Evolutionary conservation across 306 rosid genomes (phyloP).

Genomic region (Vigna angularis): DNA sequence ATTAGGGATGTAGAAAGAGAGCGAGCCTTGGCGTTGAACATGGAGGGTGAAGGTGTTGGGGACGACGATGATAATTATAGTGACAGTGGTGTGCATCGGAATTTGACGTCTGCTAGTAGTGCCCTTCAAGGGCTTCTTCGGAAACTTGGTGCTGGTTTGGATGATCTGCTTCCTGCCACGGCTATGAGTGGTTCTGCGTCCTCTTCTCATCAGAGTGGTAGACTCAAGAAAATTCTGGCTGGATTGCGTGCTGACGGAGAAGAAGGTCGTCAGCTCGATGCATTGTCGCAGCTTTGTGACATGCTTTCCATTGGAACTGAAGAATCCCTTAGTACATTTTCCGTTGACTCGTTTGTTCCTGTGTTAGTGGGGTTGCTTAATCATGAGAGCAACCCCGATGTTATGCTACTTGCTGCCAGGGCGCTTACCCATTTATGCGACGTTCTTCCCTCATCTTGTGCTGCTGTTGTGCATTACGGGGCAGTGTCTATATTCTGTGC

Average conservation of each 20-base stretch:
- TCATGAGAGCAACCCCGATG: conserved; percentile 91
- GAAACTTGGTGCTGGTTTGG: conserved; percentile 91
- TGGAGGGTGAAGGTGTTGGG: conserved; percentile 61
- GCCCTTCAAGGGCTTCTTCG: conserved; percentile 90
- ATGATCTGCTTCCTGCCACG: conserved; percentile 79
- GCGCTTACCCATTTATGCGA: conserved; percentile 93
- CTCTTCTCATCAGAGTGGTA: conserved; percentile 79
- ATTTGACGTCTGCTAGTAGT: conserved; percentile 86
- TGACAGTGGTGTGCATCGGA: conserved; percentile 79
- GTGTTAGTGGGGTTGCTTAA: conserved; percentile 88
- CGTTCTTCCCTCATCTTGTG: conserved; percentile 90
- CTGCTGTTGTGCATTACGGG: conserved; percentile 92
- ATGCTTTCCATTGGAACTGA: conserved; percentile 93
- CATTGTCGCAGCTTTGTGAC: conserved; percentile 86
- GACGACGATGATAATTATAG: conserved; percentile 78
- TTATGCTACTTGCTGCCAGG: conserved; percentile 95
- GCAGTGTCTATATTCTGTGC: conserved; percentile 94
- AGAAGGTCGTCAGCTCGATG: conserved; percentile 91
- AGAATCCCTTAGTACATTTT: conserved; percentile 81
- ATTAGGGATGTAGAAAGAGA: conserved; percentile 75
- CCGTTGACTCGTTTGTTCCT: conserved; percentile 90
- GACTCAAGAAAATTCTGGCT: conserved; percentile 78
- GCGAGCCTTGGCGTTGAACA: conserved; percentile 59
- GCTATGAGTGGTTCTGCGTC: conserved; percentile 69
- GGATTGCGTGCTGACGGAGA: conserved; percentile 92